Evolutionary conservation across 345 rosid species (phyloP).

Genomic region (Salix arbutifolia): DNA sequence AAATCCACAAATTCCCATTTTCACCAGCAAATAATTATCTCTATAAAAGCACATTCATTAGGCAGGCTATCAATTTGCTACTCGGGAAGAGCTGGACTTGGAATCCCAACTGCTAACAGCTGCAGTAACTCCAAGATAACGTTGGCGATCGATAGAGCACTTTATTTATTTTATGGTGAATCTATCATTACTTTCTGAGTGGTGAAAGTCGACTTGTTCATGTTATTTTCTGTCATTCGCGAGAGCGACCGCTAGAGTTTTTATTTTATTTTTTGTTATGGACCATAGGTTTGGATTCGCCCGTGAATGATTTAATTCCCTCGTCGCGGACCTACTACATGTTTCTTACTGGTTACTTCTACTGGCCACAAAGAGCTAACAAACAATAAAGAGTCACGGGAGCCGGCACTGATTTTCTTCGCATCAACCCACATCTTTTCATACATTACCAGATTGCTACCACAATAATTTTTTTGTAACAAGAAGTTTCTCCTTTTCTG

Average conservation of each 20-base stretch:
- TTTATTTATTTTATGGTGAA: background rate
- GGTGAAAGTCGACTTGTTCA: background rate
- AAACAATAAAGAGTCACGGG: constrained; percentile 81
- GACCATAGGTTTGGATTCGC: constrained; percentile 10
- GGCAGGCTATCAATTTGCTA: background rate
- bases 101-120: background rate
- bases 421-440: constrained; percentile 15
- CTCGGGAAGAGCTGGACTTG: background rate
- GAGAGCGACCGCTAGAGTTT: background rate
- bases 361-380: constrained; percentile 55
- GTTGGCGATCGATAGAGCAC: too few relatives aligned
- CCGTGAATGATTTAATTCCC: constrained; percentile 50
- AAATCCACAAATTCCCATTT: constrained; percentile 6
- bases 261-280: background rate
- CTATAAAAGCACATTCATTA: background rate
- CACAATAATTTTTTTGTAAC: background rate
- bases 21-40: background rate
- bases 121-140: too few relatives aligned
- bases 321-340: constrained; percentile 31
- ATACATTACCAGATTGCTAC: constrained; percentile 8
- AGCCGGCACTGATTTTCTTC: constrained; percentile 6
- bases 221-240: background rate
- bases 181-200: background rate
- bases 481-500: background rate
- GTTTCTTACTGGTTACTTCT: constrained; percentile 6